Conservation (phyloP, 345 rosid species). For the Abelmoschus esculentus region DNA sequence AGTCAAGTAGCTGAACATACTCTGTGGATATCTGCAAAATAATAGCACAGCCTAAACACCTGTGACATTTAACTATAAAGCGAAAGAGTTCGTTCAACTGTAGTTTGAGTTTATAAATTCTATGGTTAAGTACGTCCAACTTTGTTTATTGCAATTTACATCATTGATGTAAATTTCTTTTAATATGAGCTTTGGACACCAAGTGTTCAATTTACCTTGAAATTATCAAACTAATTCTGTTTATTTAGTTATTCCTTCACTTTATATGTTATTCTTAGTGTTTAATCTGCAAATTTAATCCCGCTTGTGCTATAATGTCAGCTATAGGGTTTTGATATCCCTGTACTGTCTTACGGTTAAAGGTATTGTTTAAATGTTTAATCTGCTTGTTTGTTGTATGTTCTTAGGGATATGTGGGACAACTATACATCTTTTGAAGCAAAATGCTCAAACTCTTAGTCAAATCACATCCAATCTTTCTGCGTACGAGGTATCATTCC, state of each 20-base stretch:
- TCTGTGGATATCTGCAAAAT: not conserved
- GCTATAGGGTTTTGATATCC: not conserved
- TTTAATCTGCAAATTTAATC: not conserved
- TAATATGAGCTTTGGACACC: not conserved
- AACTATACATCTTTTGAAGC: slow-evolving; percentile 59
- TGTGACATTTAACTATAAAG: not conserved
- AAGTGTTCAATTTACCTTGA: not conserved
- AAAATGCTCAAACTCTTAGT: slow-evolving; percentile 58
- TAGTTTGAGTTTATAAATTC: not conserved
- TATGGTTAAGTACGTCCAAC: not conserved
- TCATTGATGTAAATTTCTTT: not conserved
- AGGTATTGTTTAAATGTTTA: slow-evolving; percentile 1
- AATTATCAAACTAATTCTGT: not conserved
- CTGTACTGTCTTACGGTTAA: not conserved
- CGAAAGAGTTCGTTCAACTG: not conserved
- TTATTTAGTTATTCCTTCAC: not conserved
- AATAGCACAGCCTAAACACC: not conserved
- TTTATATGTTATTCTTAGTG: not conserved
- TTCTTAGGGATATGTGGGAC: slow-evolving; percentile 59
- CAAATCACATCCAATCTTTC: slow-evolving; percentile 71
- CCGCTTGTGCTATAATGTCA: not conserved
- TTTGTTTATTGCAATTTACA: not conserved
- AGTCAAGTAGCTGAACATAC: not conserved
- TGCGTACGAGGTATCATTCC: slow-evolving; percentile 41
- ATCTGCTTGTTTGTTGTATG: slow-evolving; percentile 13